These are phyloP conservation scores for Pleurotus tuber-regium DNA, from an alignment of 768 basidiomycete species.

Conservation along the genomic window DNA sequence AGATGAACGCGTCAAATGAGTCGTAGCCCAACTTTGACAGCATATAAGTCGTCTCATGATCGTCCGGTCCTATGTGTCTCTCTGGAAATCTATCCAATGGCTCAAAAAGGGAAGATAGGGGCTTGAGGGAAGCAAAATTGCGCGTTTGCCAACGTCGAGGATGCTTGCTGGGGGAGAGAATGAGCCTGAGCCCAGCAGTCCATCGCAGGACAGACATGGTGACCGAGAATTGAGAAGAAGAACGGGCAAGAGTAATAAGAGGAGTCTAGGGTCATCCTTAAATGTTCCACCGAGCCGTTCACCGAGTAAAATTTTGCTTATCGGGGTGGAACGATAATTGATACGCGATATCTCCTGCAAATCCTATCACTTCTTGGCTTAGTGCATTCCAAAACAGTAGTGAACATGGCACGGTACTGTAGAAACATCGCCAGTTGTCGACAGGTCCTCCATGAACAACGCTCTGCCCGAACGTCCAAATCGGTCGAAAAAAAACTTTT, in stretches of 20 bases:
- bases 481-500: constrained; percentile 42
- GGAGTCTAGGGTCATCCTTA: constrained; percentile 25
- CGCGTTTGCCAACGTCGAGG: constrained; percentile 22
- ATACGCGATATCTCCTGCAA: constrained; percentile 1
- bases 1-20: constrained; percentile 86
- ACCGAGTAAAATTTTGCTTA: constrained; percentile 45
- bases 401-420: not conserved
- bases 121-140: constrained; percentile 59
- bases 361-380: constrained; percentile 3
- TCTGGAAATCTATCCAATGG: constrained; percentile 88
- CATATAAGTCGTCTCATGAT: constrained; percentile 78
- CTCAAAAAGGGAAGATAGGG: constrained; percentile 66
- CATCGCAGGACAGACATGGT: constrained; percentile 33
- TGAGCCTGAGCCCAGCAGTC: constrained; percentile 18
- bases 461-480: constrained; percentile 20
- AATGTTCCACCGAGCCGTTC: constrained; percentile 53
- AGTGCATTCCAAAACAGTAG: not conserved
- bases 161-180: constrained; percentile 15
- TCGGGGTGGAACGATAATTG: constrained; percentile 7
- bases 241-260: constrained; percentile 25
- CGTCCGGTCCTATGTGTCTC: constrained; percentile 92
- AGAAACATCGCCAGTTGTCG: too few species aligned
- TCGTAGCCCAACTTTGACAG: constrained; percentile 80
- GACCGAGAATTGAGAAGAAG: constrained; percentile 18
- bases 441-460: too few species aligned